Percentiles rank a stretch among this genome's conserved stretches.
These are phyloP conservation scores for Inosperma sp. DNA, from an alignment of 768 basidiomycete genomes.

Conservation along the genomic window DNA sequence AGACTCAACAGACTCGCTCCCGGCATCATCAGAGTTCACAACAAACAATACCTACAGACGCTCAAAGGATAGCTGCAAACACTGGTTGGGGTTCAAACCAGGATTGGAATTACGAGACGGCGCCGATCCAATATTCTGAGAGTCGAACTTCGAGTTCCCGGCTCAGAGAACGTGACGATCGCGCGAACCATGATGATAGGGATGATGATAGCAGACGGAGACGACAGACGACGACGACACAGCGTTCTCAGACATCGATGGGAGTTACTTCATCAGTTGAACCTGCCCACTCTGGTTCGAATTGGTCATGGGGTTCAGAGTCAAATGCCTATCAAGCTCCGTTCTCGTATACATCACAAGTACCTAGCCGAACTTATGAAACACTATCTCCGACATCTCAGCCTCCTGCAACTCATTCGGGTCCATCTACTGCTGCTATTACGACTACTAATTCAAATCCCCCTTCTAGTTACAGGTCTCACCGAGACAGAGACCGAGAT, in stretches of 20 bases:
- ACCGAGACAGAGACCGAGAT: slow-evolving; percentile 9
- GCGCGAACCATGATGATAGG: slow-evolving; percentile 3
- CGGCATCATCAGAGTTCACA: background rate
- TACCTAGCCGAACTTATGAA: slow-evolving; percentile 2
- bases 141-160: background rate
- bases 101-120: background rate
- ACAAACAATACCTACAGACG: too few species aligned
- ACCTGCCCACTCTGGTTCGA: background rate
- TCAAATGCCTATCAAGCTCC: background rate
- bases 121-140: slow-evolving; percentile 1
- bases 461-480: background rate
- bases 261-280: slow-evolving; percentile 4
- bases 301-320: background rate
- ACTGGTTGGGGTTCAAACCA: slow-evolving; percentile 1
- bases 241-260: slow-evolving; percentile 11
- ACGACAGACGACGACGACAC: background rate
- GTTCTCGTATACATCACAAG: slow-evolving; percentile 1
- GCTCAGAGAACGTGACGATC: background rate
- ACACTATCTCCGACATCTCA: slow-evolving; percentile 6
- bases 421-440: background rate
- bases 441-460: background rate
- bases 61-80: slow-evolving; percentile 2
- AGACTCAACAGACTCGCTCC: background rate
- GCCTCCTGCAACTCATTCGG: background rate
- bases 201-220: background rate